Percentiles rank a stretch among this genome's conserved stretches.
Conservation (phyloP, 352 stramenopile species). For the Pythium brachiatum region DNA sequence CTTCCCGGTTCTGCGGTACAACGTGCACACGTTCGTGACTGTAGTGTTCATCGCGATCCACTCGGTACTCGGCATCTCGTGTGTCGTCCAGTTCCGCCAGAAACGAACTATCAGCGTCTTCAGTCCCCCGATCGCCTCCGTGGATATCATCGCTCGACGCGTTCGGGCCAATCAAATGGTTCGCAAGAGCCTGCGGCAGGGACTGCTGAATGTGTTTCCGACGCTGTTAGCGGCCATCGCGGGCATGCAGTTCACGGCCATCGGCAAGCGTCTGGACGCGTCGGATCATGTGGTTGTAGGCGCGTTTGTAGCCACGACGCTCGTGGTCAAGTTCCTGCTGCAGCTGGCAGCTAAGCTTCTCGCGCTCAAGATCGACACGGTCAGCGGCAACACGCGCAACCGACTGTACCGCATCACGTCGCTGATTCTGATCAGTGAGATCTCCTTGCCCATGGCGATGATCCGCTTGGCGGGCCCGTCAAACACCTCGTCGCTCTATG, state of each 20-base stretch:
- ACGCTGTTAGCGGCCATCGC: background rate
- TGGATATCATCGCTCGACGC: background rate
- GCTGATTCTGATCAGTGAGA: background rate
- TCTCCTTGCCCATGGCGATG: background rate
- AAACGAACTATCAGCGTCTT: background rate
- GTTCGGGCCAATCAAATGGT: background rate
- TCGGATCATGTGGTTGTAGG: background rate
- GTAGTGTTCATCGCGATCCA: background rate
- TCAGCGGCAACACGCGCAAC: background rate
- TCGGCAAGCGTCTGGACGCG: background rate
- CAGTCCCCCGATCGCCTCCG: too few relatives aligned
- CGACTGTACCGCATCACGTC: background rate
- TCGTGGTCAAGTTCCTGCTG: background rate
- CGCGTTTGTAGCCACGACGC: background rate
- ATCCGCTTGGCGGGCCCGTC: background rate
- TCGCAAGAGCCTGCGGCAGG: background rate
- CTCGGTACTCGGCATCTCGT: background rate
- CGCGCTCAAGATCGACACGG: background rate
- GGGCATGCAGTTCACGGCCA: background rate
- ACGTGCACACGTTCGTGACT: background rate
- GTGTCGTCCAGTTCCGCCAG: background rate
- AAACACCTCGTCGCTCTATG: background rate
- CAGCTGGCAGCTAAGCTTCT: background rate
- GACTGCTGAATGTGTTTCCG: background rate
- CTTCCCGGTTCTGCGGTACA: background rate